Evolutionary conservation across 768 basidiomycete species (phyloP), one percentile per base, ranked within the genome.

Genomic region (Artomyces pyxidatus): DNA sequence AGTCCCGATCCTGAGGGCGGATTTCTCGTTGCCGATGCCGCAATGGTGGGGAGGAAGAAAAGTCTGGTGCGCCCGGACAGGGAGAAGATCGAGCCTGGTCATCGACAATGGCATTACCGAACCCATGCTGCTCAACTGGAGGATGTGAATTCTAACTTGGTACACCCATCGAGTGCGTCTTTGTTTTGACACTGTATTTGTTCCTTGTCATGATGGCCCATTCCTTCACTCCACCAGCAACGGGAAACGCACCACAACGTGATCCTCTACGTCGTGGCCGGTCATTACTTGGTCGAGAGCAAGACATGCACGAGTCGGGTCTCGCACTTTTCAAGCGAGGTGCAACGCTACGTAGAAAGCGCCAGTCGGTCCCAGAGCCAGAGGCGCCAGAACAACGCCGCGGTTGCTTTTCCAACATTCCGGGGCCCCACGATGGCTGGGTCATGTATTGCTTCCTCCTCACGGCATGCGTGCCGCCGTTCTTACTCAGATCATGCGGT

Each of bases 81-180:
- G 49, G 94, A 96, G 72, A 91, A 94, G 74, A 89, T 97, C 58
- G 93, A 97, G 60, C 92, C 93, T 9, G 81, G 82, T 37, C 92
- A 97, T 71, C 78, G 92, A 43, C 83, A 93, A 59, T 98, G 85
- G 84, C 87, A 97, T 68, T 98, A 98, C 68, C 81, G 89, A 47
- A 81, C 75, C 49, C 92, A 88, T 67, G 89, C 89, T 17, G 85
- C 85, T 21, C 80, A 83, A 63, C 69, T 88, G 61, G 80, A 83
- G 65, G 73, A 83, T 48, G 81, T 87, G 59, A 75, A 80, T n/a
- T 69, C 69, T 28, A 75, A 75, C 35, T 72, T 88, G 6, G 88
- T 92, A 11, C 71, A 81, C 63, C 87, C 92, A 23, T 93, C 89
- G 38, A 77, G 92, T 95, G 61, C 58, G 90, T 80, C 47, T 16